Percentiles rank a stretch among this genome's conserved stretches.
These are phyloP conservation scores for Neoboletus magnificus DNA, from an alignment of 768 basidiomycete genomes.

Conservation along the genomic window DNA sequence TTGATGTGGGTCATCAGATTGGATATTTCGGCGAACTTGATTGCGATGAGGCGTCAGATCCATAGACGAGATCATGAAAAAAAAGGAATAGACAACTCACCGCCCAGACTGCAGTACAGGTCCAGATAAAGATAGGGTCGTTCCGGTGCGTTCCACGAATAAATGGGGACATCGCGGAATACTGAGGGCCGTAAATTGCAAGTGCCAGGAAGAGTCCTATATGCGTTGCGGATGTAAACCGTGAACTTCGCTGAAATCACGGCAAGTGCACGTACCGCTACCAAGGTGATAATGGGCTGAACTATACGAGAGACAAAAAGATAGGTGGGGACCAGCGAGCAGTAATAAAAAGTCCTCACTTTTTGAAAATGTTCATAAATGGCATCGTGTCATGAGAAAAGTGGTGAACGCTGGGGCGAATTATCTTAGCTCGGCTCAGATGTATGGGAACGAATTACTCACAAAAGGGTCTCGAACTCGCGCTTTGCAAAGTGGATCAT, in stretches of 20 bases:
- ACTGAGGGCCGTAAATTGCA: constrained; percentile 79
- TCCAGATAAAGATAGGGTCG: constrained; percentile 64
- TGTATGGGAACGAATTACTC: constrained; percentile 23
- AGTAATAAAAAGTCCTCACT: constrained; percentile 48
- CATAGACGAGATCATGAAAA: background rate
- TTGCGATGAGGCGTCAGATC: background rate
- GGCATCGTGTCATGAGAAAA: constrained; percentile 98
- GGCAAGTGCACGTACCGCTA: constrained; percentile 41
- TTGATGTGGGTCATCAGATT: constrained; percentile 83
- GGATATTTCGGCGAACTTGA: constrained; percentile 77
- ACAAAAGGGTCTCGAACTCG: constrained; percentile 91
- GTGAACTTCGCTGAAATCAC: background rate
- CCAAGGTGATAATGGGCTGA: constrained; percentile 87
- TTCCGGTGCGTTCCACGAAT: constrained; percentile 61
- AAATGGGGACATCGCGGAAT: constrained; percentile 60
- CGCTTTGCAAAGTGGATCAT: constrained; percentile 90
- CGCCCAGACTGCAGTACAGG: constrained; percentile 64
- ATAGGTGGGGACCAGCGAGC: background rate
- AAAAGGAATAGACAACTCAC: constrained; percentile 46
- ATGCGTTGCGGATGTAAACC: background rate
- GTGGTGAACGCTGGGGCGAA: constrained; percentile 70
- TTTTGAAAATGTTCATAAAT: constrained; percentile 77
- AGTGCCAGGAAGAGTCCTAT: constrained; percentile 71
- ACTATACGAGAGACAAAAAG: constrained; percentile 39
- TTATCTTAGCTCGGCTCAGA: background rate